Evolutionary conservation across 2,329 filamentous ascomycete genomes (phyloP).

Genomic region (Botrytis pseudocinerea): DNA sequence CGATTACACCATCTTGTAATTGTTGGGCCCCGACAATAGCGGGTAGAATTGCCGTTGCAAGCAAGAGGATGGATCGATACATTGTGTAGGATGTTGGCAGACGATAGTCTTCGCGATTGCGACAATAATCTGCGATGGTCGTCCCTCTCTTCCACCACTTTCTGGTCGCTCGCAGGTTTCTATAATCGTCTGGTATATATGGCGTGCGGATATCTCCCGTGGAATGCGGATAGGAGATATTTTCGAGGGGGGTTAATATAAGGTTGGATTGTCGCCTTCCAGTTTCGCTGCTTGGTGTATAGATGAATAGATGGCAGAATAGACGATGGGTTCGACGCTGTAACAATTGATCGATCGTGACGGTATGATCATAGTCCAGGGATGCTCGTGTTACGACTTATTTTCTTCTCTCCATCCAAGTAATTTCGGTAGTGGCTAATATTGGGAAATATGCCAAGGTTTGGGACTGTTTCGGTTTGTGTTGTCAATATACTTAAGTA

Average conservation of each 20-base stretch:
- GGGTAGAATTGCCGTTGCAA: constrained; percentile 19
- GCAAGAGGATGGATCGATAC: constrained; percentile 22
- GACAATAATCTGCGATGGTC: neutral
- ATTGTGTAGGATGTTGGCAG: constrained; percentile 2
- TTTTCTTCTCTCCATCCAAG: neutral
- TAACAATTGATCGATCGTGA: neutral
- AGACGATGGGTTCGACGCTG: neutral
- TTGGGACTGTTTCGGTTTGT: neutral
- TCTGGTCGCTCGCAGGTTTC: neutral
- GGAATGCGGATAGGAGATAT: neutral
- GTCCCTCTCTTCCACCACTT: neutral
- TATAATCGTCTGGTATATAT: neutral
- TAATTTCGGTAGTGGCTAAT: constrained; percentile 15
- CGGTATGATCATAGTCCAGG: neutral
- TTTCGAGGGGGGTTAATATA: neutral
- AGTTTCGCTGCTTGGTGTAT: neutral
- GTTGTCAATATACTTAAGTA: neutral
- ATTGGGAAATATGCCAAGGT: constrained; percentile 3
- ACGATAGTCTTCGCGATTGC: constrained; percentile 9
- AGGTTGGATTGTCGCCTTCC: neutral
- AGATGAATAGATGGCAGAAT: neutral
- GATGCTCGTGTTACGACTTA: neutral
- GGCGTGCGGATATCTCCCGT: neutral
- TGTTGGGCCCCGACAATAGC: constrained; percentile 17
- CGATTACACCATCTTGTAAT: constrained; percentile 43